These are phyloP conservation scores for Hygrophorus pudorinus DNA, from an alignment of 768 basidiomycete species.

Conservation along the genomic window DNA sequence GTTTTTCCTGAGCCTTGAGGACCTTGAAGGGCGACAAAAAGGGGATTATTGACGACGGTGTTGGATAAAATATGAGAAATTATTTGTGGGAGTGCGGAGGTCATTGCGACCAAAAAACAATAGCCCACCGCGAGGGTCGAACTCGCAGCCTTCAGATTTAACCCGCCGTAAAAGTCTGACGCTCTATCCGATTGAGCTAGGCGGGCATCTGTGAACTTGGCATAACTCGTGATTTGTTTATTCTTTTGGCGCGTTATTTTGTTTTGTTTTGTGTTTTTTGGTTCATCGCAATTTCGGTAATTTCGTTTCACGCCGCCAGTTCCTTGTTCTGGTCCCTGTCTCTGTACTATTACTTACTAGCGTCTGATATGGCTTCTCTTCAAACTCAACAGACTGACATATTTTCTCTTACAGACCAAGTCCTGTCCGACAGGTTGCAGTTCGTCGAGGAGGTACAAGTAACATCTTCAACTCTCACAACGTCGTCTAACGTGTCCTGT, in stretches of 20 bases:
- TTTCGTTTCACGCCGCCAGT: no score
- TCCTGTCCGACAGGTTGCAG: slow-evolving; percentile 56
- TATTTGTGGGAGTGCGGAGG: no score
- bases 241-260: no score
- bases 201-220: slow-evolving; percentile 26
- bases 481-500: slow-evolving; percentile 8
- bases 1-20: slow-evolving; percentile 95
- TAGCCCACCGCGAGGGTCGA: slow-evolving; percentile 81
- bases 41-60: slow-evolving; percentile 27
- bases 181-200: slow-evolving; percentile 62
- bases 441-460: slow-evolving; percentile 65
- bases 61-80: no score
- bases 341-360: no score
- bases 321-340: no score
- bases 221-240: no score
- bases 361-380: slow-evolving; percentile 19
- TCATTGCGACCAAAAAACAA: no score
- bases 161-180: slow-evolving; percentile 40
- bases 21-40: slow-evolving; percentile 85
- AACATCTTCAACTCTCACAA: slow-evolving; percentile 3
- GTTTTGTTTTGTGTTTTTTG: no score
- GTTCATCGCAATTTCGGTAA: neutral
- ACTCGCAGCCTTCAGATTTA: slow-evolving; percentile 76
- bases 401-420: slow-evolving; percentile 67
- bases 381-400: slow-evolving; percentile 41